phyloP scores from a whole-genome alignment of 768 basidiomycete genomes.

The Amanita jacksonii region DNA sequence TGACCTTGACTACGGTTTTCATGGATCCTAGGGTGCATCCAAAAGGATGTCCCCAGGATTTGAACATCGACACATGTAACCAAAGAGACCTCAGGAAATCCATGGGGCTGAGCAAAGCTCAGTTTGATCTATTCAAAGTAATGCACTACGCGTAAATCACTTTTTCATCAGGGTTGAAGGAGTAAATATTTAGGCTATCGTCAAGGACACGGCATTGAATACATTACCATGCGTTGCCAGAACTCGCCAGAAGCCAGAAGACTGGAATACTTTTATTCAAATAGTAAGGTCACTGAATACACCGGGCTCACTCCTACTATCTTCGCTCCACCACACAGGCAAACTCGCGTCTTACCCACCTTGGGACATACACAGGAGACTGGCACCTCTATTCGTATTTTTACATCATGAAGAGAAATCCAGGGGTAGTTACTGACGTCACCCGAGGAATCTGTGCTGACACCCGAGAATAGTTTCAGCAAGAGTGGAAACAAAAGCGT shows the following conservation, averaged over 20 bases:
- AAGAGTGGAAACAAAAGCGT: not conserved
- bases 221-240: not conserved
- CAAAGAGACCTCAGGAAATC: not conserved
- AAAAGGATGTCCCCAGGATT: not conserved
- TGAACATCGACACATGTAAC: not conserved
- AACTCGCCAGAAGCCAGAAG: not conserved
- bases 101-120: not conserved
- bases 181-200: not conserved
- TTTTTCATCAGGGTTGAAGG: too few species aligned
- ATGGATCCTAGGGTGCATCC: not conserved
- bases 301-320: too few species aligned
- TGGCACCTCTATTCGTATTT: constrained; percentile 2
- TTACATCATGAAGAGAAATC: not conserved
- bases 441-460: not conserved
- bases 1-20: too few species aligned
- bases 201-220: not conserved
- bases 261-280: not conserved
- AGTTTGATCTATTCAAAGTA: not conserved
- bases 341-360: not conserved
- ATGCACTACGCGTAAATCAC: not conserved
- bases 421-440: not conserved
- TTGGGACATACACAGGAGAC: not conserved
- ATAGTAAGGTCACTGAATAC: too few species aligned
- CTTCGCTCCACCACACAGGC: too few species aligned
- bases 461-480: not conserved